Base-by-base conservation (phyloP, 805 yeast genomes). In the Starmerella stellata region DNA sequence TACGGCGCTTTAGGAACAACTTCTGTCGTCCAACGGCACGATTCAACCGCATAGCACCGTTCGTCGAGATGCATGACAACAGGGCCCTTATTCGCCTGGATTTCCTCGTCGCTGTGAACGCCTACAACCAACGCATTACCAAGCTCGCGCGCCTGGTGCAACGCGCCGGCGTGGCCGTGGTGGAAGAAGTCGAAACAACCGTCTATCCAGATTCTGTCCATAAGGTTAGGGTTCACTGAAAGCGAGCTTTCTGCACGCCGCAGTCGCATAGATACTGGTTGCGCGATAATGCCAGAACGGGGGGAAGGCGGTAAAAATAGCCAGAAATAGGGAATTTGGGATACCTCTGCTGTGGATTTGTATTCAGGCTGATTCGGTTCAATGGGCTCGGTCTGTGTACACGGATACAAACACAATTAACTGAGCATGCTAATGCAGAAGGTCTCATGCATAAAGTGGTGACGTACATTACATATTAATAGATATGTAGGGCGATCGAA, bases 161-260 rank as follows among this genome's bases (percentile, higher is more conserved):
- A 74, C 17, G 96, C 98, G 23, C 95, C 95, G 2, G 95, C 93
- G 52, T 90, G 98, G 19, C 69, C 96, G 53, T 90, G 96, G 56
- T 90, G 98, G 31, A 93, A 81, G 61, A 90, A 90, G 58, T 90
- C 98, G 60, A 90, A 90, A 56, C 98, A 90, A 0, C 98, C 98
- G 57, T 90, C 98, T 21, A 90, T 73, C 98, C 98, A 90, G 43
- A 87, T 77, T 37, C 77, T 28, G 47, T 23, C 25, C 19, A 21
- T 18, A 7, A 7, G 19, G 24, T 13, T 19, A 14, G 24, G 16
- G 34, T 15, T 5, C 5, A 15, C 7, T 28, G 7, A 15, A 9
- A 23, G 25, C 25, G 25, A 7, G 25, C 11, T 23, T 7, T 23
- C 7, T 23, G 25, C 25, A 23, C 25, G 25, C 25, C 25, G 25